phyloP scores from a whole-genome alignment of 225 moss, liverwort and hornwort genomes.

The Ulota crispa region DNA sequence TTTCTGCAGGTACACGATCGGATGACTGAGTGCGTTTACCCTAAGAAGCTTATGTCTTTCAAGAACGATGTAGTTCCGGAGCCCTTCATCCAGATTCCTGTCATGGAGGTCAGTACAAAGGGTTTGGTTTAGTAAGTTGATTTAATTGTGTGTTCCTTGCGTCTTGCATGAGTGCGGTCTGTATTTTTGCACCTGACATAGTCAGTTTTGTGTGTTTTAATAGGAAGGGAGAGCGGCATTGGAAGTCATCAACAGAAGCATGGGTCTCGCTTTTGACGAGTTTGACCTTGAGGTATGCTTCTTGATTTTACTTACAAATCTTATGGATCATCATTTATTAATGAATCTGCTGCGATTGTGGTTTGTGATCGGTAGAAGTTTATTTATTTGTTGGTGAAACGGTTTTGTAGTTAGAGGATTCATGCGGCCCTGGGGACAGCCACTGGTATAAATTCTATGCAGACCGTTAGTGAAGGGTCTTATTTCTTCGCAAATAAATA shows the following conservation, averaged over 20 bases:
- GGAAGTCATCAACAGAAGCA: slow-evolving; percentile 87
- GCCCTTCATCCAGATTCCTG: slow-evolving; percentile 76
- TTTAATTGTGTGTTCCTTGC: neutral
- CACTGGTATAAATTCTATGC: neutral
- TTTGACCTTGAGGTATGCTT: slow-evolving; percentile 85
- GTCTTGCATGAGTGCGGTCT: slow-evolving; percentile 14
- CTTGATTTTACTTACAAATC: neutral
- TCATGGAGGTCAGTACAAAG: slow-evolving; percentile 72
- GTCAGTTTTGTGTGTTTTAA: slow-evolving; percentile 28
- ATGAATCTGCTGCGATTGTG: neutral
- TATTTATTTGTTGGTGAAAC: neutral
- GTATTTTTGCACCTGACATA: slow-evolving; percentile 16
- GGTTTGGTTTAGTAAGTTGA: neutral
- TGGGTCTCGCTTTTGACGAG: slow-evolving; percentile 99
- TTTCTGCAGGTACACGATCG: slow-evolving; percentile 83
- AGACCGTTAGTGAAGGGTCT: neutral
- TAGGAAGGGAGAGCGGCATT: slow-evolving; percentile 94
- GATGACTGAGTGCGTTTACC: slow-evolving; percentile 94
- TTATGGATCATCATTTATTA: neutral
- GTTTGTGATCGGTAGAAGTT: neutral
- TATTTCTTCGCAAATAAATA: neutral
- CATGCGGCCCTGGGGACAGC: neutral
- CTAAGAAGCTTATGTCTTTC: slow-evolving; percentile 66
- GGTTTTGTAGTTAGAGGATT: slow-evolving; percentile 4
- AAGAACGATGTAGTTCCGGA: slow-evolving; percentile 77